Base-by-base conservation (phyloP, 257 asterid genomes). In the Solanum gandarillasii region DNA sequence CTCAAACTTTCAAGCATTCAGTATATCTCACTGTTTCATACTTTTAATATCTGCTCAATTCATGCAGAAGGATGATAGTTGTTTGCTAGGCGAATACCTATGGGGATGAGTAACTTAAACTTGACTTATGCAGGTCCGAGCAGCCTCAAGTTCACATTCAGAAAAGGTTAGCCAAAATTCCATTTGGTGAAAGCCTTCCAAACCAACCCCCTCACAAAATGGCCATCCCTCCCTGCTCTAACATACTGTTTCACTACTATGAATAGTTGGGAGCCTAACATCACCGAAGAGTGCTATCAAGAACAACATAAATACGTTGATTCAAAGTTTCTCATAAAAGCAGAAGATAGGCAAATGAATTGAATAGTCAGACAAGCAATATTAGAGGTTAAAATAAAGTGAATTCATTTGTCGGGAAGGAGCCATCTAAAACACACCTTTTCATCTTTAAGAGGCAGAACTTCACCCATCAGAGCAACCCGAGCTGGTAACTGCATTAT, bases 401-500 rank as follows among this genome's bases (percentile, higher is more conserved):
- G 86, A 68, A 68, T 29, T 83, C 12, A 29, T 38, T 38, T 31
- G 86, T n/a, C 14, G 16, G 65, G 4, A 31, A 67, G 32, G 68
- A 67, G 71, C 43, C 52, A 35, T n/a, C 34, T 35, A 60, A 29
- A 36, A 6, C 85, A 74, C 89, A 95, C 98, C 98, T 95, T 97
- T 70, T 92, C 94, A 89, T 91, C 96, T 86, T 89, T 91, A 89
- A 95, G 98, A 83, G 88, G 95, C 72, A 92, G 78, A 72, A 90
- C 91, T 87, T 95, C 99, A 71, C 99, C 99, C 43, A 92, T 91
- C 88, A 97, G 87, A 90, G 99, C 98, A 93, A 97, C 93, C 87
- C 99, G 94, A 88, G 95, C 92, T 62, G 98, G 99, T 58, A 91
- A 90, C 98, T 96, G 97, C 93, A 89, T 84, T 46, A 70, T 58